Evolutionary conservation across 129 eudicot species (phyloP).

Genomic region (Chrysanthemum makinoi): DNA sequence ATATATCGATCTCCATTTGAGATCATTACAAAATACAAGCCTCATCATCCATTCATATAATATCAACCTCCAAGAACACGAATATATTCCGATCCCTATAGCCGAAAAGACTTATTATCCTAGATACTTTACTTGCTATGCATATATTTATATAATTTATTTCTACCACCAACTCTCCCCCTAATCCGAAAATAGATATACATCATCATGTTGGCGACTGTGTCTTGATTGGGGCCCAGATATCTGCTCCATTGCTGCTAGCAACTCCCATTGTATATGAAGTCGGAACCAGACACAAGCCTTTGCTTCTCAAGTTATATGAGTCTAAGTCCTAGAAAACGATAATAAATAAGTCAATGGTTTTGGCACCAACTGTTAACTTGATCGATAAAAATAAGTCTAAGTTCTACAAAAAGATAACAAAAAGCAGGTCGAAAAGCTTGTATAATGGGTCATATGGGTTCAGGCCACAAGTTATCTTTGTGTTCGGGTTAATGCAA

Average conservation of each 20-base stretch:
- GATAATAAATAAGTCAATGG: not conserved
- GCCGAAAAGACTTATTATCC: not conserved
- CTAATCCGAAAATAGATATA: conserved; percentile 17
- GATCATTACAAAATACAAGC: conserved; percentile 6
- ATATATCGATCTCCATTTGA: conserved; percentile 19
- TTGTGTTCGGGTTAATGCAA: too few relatives aligned
- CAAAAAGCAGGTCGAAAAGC: too few relatives aligned
- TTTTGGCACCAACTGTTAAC: not conserved
- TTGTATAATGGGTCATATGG: too few relatives aligned
- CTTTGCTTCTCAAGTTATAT: conserved; percentile 62
- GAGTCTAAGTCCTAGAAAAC: conserved; percentile 44
- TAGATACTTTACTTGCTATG: conserved; percentile 24
- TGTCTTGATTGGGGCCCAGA: conserved; percentile 94
- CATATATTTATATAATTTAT: conserved; percentile 12
- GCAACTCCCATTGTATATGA: conserved; percentile 62
- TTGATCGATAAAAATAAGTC: not conserved
- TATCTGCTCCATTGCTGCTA: conserved; percentile 90
- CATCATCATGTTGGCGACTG: conserved; percentile 34
- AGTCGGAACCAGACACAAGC: conserved; percentile 73
- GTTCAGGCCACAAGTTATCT: too few relatives aligned
- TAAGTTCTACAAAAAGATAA: too few relatives aligned
- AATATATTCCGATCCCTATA: conserved; percentile 21
- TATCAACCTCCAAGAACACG: conserved; percentile 20
- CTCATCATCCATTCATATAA: conserved; percentile 12
- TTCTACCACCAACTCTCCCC: conserved; percentile 28